Conservation (phyloP, 768 basidiomycete genomes). For the Suillus variegatus region DNA sequence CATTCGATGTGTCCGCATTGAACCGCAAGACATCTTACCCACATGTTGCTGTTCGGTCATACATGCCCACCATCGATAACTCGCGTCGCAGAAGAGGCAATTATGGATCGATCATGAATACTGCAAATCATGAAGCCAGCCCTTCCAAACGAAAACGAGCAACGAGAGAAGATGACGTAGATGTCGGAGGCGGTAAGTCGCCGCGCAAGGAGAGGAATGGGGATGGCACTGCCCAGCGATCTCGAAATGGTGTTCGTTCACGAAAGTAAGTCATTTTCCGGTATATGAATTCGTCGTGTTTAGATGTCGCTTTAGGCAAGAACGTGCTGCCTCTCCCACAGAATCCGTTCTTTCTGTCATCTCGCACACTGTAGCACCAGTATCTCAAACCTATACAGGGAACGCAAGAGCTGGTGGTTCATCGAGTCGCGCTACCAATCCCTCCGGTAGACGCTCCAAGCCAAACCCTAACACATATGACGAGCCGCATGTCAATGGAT, state of each 20-base stretch:
- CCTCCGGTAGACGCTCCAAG: conserved; percentile 45
- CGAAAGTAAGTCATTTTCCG: conserved; percentile 53
- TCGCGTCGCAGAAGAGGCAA: conserved; percentile 62
- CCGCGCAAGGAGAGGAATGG: conserved; percentile 62
- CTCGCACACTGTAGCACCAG: conserved; percentile 56
- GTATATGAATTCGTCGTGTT: conserved; percentile 1
- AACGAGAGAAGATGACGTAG: conserved; percentile 65
- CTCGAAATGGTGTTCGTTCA: conserved; percentile 53
- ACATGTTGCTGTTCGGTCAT: conserved; percentile 70
- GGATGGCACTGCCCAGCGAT: conserved; percentile 44
- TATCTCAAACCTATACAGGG: conserved; percentile 27
- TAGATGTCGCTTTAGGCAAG: conserved; percentile 42
- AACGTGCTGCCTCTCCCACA: conserved; percentile 68
- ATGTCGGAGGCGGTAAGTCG: conserved; percentile 48
- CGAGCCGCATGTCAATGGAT: conserved; percentile 43
- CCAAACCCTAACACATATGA: conserved; percentile 40
- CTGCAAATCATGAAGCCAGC: conserved; percentile 53
- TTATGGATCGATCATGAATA: conserved; percentile 54
- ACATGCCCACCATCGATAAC: conserved; percentile 69
- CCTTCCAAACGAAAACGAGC: conserved; percentile 66
- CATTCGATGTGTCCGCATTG: conserved; percentile 57
- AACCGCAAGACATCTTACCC: conserved; percentile 72
- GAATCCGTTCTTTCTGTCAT: conserved; percentile 74
- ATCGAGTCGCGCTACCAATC: conserved; percentile 33
- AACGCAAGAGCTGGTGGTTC: conserved; percentile 30